Percentiles rank a stretch among this genome's conserved stretches.
These are phyloP conservation scores for Trichoderma atrobrunneum DNA, from an alignment of 2,329 filamentous ascomycete species.

Conservation along the genomic window DNA sequence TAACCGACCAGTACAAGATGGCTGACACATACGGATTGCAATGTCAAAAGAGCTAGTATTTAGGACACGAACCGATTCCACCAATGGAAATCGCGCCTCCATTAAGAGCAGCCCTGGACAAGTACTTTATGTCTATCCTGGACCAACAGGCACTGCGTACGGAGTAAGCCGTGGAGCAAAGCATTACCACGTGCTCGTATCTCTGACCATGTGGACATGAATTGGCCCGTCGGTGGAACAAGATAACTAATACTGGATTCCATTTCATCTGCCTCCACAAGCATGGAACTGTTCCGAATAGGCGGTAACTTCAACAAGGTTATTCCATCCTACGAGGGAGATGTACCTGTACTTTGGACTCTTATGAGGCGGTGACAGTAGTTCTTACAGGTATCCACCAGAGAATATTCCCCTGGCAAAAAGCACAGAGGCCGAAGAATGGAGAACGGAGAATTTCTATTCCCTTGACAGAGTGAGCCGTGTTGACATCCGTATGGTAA, in stretches of 20 bases:
- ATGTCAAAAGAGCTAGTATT: background rate
- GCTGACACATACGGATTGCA: background rate
- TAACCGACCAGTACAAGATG: background rate
- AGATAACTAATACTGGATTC: background rate
- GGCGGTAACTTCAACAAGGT: background rate
- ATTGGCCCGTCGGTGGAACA: background rate
- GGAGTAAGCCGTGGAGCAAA: background rate
- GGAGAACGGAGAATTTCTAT: background rate
- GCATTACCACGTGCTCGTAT: background rate
- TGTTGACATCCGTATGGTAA: background rate
- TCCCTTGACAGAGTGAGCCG: background rate
- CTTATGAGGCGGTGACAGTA: background rate
- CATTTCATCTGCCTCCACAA: background rate
- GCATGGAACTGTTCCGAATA: background rate
- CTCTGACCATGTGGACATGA: background rate
- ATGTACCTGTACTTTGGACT: background rate
- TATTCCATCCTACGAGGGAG: background rate
- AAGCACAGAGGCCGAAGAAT: background rate
- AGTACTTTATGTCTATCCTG: background rate
- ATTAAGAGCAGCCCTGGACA: background rate
- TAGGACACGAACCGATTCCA: background rate
- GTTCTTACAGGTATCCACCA: slow-evolving; percentile 7
- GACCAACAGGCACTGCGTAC: background rate
- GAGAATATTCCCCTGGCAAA: background rate
- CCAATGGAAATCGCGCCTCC: background rate